These are phyloP conservation scores for Macrotyloma uniflorum DNA, from an alignment of 306 rosid genomes.

Conservation along the genomic window DNA sequence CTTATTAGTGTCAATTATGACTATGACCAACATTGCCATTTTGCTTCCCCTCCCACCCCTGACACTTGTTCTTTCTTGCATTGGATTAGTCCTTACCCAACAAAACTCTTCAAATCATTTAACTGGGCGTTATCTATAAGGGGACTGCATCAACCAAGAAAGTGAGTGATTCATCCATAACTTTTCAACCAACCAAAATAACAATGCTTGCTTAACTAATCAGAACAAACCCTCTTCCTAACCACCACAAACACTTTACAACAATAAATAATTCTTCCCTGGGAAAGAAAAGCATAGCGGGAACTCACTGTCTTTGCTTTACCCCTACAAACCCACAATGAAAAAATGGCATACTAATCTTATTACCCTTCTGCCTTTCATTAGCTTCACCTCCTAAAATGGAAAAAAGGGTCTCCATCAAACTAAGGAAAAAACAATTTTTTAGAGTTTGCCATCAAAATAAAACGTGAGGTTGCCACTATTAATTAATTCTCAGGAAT, in stretches of 20 bases:
- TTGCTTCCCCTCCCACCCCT: not conserved
- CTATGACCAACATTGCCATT: slow-evolving; percentile 26
- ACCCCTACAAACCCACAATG: slow-evolving; percentile 18
- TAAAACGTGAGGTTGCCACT: slow-evolving; percentile 27
- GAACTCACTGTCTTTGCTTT: slow-evolving; percentile 43
- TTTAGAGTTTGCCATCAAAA: not conserved
- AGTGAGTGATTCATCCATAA: slow-evolving; percentile 14
- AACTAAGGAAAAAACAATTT: not conserved
- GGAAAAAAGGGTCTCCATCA: slow-evolving; percentile 24
- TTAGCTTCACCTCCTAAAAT: slow-evolving; percentile 30
- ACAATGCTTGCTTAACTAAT: slow-evolving; percentile 29
- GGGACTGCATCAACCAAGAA: slow-evolving; percentile 32
- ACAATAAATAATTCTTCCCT: slow-evolving; percentile 2
- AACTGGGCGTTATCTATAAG: slow-evolving; percentile 21
- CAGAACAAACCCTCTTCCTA: not conserved
- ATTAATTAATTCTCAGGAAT: slow-evolving; percentile 37
- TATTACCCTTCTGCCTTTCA: not conserved
- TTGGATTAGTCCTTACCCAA: slow-evolving; percentile 29
- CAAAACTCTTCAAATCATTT: slow-evolving; percentile 36
- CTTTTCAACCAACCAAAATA: slow-evolving; percentile 35
- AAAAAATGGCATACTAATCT: slow-evolving; percentile 4
- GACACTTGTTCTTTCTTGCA: slow-evolving; percentile 39
- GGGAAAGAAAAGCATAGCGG: slow-evolving; percentile 27
- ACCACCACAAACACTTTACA: not conserved
- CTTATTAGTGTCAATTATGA: slow-evolving; percentile 39